Percentiles rank a stretch among this genome's conserved stretches.
Conservation (phyloP, 1,139 yeast species). For the Lodderomyces parapsilosis region DNA sequence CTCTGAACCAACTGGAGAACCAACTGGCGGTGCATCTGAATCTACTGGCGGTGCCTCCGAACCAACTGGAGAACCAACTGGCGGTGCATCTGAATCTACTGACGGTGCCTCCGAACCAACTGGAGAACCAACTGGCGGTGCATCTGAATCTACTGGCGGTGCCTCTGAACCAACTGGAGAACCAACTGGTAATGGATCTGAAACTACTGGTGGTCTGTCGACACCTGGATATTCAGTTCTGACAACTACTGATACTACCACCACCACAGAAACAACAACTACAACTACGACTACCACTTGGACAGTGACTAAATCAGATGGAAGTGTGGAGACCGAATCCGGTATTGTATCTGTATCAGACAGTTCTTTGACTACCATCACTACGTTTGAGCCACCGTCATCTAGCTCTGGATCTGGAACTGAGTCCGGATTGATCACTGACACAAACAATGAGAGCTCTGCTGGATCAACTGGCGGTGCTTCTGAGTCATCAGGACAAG, state of each 20-base stretch:
- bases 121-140: slow-evolving; percentile 5
- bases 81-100: neutral
- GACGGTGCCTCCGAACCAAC: neutral
- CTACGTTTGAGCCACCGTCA: neutral
- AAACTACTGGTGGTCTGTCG: too few species aligned
- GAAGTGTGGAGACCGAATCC: slow-evolving; percentile 12
- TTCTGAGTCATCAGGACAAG: too few species aligned
- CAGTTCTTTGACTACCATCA: slow-evolving; percentile 6
- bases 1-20: slow-evolving; percentile 3
- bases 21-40: neutral
- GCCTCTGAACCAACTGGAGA: neutral
- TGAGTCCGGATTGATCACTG: too few species aligned
- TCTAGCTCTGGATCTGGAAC: neutral
- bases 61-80: slow-evolving; percentile 5
- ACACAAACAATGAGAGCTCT: too few species aligned
- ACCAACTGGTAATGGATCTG: too few species aligned
- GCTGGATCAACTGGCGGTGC: slow-evolving; percentile 14
- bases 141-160: neutral
- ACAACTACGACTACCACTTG: slow-evolving; percentile 18
- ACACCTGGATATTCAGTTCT: too few species aligned
- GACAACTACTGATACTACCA: neutral
- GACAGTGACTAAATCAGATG: slow-evolving; percentile 11
- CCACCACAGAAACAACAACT: slow-evolving; percentile 1
- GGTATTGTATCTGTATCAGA: slow-evolving; percentile 10
- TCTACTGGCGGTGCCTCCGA: neutral